A percentile compares a stretch with the other conserved stretches of the same genome.
These are phyloP conservation scores for Phialemoniopsis sp. DNA, from an alignment of 2,329 filamentous ascomycete genomes.

Conservation along the genomic window DNA sequence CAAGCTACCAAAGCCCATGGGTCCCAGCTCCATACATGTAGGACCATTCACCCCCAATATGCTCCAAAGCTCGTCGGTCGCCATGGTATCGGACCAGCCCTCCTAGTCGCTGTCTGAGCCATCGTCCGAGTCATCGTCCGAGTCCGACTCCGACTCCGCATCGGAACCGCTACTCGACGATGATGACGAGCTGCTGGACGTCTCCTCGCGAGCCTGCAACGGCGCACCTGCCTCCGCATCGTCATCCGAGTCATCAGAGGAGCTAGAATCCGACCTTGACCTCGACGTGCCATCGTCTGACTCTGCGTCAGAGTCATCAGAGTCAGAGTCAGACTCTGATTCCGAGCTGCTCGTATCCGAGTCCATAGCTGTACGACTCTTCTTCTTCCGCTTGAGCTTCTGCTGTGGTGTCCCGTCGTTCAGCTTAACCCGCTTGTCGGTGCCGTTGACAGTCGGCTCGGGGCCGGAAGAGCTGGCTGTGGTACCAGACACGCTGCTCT, in stretches of 20 bases:
- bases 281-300: conserved; percentile 11
- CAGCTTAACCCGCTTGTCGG: conserved; percentile 33
- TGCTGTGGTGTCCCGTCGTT: conserved; percentile 39
- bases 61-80: no score
- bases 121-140: neutral
- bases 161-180: conserved; percentile 18
- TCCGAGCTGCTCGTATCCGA: conserved; percentile 31
- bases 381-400: conserved; percentile 46
- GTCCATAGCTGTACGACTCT: conserved; percentile 43
- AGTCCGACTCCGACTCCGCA: neutral
- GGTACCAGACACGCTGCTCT: conserved; percentile 22
- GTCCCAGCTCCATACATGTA: no score
- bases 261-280: conserved; percentile 5
- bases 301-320: conserved; percentile 14
- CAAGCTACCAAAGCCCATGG: no score
- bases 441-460: conserved; percentile 15
- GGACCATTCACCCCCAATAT: no score
- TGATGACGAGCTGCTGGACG: conserved; percentile 37
- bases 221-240: conserved; percentile 3
- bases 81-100: neutral
- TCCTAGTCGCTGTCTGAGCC: neutral
- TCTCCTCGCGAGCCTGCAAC: conserved; percentile 15
- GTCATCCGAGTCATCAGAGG: conserved; percentile 2
- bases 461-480: conserved; percentile 7
- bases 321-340: conserved; percentile 28